A percentile compares a stretch with the other conserved stretches of the same genome.
phyloP scores from a whole-genome alignment of 2,329 filamentous ascomycete species.

The Corniculantispora saksenae region DNA sequence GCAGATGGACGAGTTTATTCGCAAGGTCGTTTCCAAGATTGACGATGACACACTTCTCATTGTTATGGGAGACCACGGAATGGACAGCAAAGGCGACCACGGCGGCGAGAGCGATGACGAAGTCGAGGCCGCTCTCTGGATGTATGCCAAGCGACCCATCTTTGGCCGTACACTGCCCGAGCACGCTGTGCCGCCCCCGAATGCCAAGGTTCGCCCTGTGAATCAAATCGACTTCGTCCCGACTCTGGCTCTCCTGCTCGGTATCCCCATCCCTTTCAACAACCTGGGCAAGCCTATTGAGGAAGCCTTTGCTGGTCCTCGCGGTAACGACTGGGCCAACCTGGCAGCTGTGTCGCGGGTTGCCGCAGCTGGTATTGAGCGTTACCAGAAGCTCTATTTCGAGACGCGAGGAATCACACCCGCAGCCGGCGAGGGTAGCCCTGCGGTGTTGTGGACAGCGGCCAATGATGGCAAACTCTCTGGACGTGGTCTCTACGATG shows the following conservation, averaged over 20 bases:
- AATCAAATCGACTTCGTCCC: constrained; percentile 95
- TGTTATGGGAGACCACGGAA: constrained; percentile 98
- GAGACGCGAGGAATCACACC: constrained; percentile 68
- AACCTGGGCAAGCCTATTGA: constrained; percentile 91
- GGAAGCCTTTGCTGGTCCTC: constrained; percentile 79
- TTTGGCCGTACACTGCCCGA: constrained; percentile 76
- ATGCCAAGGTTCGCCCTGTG: constrained; percentile 73
- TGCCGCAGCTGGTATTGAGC: constrained; percentile 80
- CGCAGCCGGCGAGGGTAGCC: constrained; percentile 45
- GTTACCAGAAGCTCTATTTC: constrained; percentile 85
- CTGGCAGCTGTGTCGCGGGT: constrained; percentile 76
- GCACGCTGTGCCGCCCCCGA: constrained; percentile 59
- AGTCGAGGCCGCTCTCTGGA: constrained; percentile 92
- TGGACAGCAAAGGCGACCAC: constrained; percentile 96
- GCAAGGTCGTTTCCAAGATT: constrained; percentile 67
- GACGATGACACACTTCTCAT: constrained; percentile 87
- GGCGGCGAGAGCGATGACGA: constrained; percentile 98
- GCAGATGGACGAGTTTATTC: constrained; percentile 85
- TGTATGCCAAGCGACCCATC: constrained; percentile 87
- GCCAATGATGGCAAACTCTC: constrained; percentile 43
- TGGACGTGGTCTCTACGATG: constrained; percentile 47
- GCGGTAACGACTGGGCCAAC: constrained; percentile 72
- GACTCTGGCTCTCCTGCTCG: constrained; percentile 82
- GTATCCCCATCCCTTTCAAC: constrained; percentile 93
- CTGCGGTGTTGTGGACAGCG: constrained; percentile 49